Base-by-base conservation (phyloP, 352 stramenopile species). In the Pythium rishiriense region DNA sequence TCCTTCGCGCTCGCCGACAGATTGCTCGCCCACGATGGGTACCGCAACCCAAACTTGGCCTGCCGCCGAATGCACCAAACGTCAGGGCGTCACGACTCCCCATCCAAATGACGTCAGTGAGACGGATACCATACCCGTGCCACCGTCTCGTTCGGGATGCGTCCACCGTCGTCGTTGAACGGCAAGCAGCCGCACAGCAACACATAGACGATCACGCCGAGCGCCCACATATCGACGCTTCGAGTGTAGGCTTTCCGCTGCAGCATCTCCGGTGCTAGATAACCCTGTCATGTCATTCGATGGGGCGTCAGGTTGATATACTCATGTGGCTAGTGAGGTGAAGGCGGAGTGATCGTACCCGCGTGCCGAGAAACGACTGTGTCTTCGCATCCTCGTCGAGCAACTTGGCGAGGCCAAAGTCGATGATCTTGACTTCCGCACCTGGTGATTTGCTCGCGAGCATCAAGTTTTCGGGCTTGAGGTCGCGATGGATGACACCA, bases 171-270 rank as follows among this genome's bases (percentile, higher is more conserved):
- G 73, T 99, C 97, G 74, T 99, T 98, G 74, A 99, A 99, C 0
- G 97, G 97, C 9, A 99, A 76, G 58, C 96, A 99, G 6, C 97
- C 97, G 59, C 97, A 99, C 8, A 99, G 77, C 21, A 99, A 75
- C 8, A 99, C 90, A 76, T 98, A 99, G 26, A 98, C 93, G 64
- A 99, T 99, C n/a, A 99, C 88, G 19, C 97, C 97, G 6, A 99
- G 79, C 5, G 97, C 97, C 97, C 97, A 99, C 64, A 98, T 97
- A 74, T 99, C 97, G 14, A 99, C 96, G 1, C 87, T 91, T 71
- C 98, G 97, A 28, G 88, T 98, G 75, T 99, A 99, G 42, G 96
- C 88, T 70, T 98, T 80, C 2, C 97, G 91, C 73, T 98, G 96
- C 46, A 99, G 81, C 96, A 99, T 99, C 70, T 99, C 97, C 6